Evolutionary conservation across 768 basidiomycete genomes (phyloP).

Genomic region (Podaxis sp.): DNA sequence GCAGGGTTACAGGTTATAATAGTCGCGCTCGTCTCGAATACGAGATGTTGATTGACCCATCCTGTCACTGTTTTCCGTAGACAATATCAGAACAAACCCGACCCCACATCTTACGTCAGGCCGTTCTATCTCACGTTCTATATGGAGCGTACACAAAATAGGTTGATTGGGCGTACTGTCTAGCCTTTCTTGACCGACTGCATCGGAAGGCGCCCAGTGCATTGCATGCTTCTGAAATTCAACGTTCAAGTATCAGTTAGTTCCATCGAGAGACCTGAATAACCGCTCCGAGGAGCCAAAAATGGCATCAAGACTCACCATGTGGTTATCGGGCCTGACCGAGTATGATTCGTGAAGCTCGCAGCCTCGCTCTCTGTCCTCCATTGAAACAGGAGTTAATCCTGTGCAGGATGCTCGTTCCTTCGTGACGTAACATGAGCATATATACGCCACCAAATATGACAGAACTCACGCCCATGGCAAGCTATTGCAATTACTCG

Average conservation of each 20-base stretch:
- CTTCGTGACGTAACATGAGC: neutral
- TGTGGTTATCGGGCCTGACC: neutral
- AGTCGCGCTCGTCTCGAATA: neutral
- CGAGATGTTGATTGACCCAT: neutral
- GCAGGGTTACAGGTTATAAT: neutral
- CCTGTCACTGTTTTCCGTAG: neutral
- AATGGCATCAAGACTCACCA: neutral
- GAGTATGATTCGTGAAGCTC: neutral
- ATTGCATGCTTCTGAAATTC: neutral
- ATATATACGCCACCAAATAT: neutral
- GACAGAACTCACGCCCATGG: neutral
- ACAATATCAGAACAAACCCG: neutral
- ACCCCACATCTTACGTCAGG: neutral
- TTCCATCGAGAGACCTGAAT: neutral
- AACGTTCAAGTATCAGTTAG: neutral
- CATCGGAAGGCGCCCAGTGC: neutral
- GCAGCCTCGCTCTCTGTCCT: neutral
- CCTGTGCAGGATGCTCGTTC: neutral
- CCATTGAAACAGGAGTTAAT: neutral
- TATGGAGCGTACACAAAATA: neutral
- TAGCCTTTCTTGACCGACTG: neutral
- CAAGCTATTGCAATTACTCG: too few species aligned
- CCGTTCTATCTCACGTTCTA: neutral
- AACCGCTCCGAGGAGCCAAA: neutral
- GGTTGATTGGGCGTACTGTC: neutral